A percentile compares a stretch with the other conserved stretches of the same genome.
Evolutionary conservation across 805 yeast genomes (phyloP).

Genomic region (Hanseniaspora meyeri): DNA sequence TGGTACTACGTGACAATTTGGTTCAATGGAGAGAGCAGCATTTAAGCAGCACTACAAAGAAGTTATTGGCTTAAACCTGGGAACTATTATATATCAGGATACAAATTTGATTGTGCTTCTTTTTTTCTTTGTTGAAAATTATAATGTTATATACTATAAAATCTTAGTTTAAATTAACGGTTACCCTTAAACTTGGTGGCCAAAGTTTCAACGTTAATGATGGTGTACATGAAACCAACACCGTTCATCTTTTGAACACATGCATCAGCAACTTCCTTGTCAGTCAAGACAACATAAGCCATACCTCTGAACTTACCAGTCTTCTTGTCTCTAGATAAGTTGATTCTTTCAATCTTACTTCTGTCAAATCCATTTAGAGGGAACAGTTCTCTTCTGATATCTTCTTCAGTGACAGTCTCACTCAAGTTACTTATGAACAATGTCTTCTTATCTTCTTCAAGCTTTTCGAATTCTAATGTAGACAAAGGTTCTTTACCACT

Average conservation of each 20-base stretch:
- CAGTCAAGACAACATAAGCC: constrained; percentile 77
- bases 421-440: constrained; percentile 85
- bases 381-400: constrained; percentile 53
- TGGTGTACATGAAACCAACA: constrained; percentile 82
- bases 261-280: constrained; percentile 54
- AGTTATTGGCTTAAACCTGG: constrained; percentile 40
- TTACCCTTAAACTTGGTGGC: constrained; percentile 25
- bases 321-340: constrained; percentile 78
- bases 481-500: constrained; percentile 33
- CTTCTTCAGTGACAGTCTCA: constrained; percentile 69
- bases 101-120: constrained; percentile 28
- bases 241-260: constrained; percentile 75
- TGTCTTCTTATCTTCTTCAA: constrained; percentile 71
- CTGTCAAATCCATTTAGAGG: constrained; percentile 48
- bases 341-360: constrained; percentile 53
- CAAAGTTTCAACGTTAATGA: constrained; percentile 54
- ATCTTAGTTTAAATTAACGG: not conserved
- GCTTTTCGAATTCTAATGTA: constrained; percentile 36
- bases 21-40: constrained; percentile 67
- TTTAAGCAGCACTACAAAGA: constrained; percentile 49
- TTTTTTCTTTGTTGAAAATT: constrained; percentile 30
- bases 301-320: constrained; percentile 92
- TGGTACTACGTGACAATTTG: constrained; percentile 59
- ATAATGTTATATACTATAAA: not conserved
- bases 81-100: too few species aligned